phyloP scores from a whole-genome alignment of 2,329 filamentous ascomycete species.

The Triangularia setosa region DNA sequence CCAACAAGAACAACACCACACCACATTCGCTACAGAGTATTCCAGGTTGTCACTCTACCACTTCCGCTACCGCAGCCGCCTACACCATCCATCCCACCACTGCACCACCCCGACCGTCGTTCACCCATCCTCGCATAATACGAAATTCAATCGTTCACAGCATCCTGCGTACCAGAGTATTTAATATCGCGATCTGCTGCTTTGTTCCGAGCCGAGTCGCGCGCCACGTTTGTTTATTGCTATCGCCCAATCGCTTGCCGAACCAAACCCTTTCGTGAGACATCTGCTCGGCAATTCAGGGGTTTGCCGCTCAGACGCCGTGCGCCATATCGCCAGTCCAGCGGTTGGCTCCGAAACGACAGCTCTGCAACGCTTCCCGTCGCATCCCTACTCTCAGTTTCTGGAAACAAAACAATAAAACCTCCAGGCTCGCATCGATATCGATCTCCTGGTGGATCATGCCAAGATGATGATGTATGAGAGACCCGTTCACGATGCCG shows the following conservation, averaged over 20 bases:
- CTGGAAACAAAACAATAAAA: not conserved
- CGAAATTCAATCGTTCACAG: conserved; percentile 1
- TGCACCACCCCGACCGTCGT: not conserved
- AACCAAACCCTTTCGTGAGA: conserved; percentile 17
- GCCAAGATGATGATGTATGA: conserved; percentile 41
- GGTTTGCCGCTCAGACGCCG: conserved; percentile 20
- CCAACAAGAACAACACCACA: not conserved
- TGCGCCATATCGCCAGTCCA: conserved; percentile 11
- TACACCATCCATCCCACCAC: not conserved
- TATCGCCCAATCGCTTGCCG: conserved; percentile 6
- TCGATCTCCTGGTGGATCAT: conserved; percentile 10
- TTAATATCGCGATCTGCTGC: not conserved
- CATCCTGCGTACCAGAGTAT: not conserved
- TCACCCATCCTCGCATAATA: not conserved
- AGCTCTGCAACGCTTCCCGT: conserved; percentile 14
- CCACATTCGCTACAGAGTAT: not conserved
- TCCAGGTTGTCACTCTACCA: not conserved
- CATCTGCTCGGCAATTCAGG: conserved; percentile 19
- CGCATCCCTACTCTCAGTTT: conserved; percentile 11
- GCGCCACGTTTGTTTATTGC: conserved; percentile 6
- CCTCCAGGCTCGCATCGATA: not conserved
- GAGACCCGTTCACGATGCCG: conserved; percentile 36
- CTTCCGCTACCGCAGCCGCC: not conserved
- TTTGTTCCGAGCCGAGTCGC: not conserved
- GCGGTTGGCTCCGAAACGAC: conserved; percentile 10